Percentiles rank a stretch among this genome's conserved stretches.
These are phyloP conservation scores for Agrocybe pediades DNA, from an alignment of 768 basidiomycete genomes.

Conservation along the genomic window DNA sequence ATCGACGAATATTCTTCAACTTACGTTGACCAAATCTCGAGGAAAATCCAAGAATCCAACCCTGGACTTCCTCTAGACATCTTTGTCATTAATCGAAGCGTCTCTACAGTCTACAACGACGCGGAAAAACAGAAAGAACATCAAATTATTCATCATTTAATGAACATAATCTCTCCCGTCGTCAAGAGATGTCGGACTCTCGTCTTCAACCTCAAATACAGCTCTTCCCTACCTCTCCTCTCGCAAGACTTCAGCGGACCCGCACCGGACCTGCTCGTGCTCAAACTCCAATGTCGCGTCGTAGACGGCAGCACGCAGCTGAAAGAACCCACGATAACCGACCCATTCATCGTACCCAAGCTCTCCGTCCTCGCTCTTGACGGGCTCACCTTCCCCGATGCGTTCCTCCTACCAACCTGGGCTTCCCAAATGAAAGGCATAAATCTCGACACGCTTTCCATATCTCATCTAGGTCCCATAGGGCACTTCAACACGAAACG, in stretches of 20 bases:
- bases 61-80: background rate
- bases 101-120: background rate
- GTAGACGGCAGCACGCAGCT: background rate
- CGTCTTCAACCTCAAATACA: background rate
- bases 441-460: conserved; percentile 5
- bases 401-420: background rate
- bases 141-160: background rate
- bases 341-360: background rate
- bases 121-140: background rate
- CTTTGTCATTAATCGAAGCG: background rate
- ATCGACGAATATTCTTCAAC: background rate
- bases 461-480: too few relatives aligned
- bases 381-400: conserved; percentile 2
- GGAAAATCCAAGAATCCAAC: background rate
- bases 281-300: background rate
- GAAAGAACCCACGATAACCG: background rate
- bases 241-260: background rate
- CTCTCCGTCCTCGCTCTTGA: conserved; percentile 1
- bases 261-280: background rate
- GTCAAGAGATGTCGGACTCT: background rate
- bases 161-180: background rate
- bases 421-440: background rate
- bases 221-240: background rate
- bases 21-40: background rate
- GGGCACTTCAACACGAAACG: too few relatives aligned